phyloP scores from a whole-genome alignment of 1,284 basidiomycete genomes.

The Sparassis latifolia region DNA sequence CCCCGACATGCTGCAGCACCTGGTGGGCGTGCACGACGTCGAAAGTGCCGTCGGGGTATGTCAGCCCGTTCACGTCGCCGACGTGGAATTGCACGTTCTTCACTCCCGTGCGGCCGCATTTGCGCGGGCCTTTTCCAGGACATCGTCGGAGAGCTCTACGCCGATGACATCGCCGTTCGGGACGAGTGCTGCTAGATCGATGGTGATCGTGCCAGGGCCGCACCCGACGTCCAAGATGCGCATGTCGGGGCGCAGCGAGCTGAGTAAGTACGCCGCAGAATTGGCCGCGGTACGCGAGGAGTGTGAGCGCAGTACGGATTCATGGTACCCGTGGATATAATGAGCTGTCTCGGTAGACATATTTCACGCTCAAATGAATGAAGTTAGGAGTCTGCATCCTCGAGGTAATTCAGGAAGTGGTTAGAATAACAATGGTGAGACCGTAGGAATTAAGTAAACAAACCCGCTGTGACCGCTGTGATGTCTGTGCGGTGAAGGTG shows the following conservation, averaged over 20 bases:
- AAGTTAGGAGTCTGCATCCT: too few relatives aligned
- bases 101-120: slow-evolving; percentile 21
- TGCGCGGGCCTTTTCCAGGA: slow-evolving; percentile 26
- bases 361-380: not conserved
- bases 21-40: slow-evolving; percentile 42
- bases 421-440: too few relatives aligned
- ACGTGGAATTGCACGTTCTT: slow-evolving; percentile 28
- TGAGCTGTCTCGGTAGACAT: not conserved
- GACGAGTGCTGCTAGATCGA: slow-evolving; percentile 32
- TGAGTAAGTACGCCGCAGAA: slow-evolving; percentile 36
- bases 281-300: slow-evolving; percentile 35
- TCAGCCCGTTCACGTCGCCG: slow-evolving; percentile 28
- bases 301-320: slow-evolving; percentile 35
- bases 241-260: slow-evolving; percentile 31
- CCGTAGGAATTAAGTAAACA: too few relatives aligned
- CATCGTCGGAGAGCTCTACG: slow-evolving; percentile 26
- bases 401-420: too few relatives aligned
- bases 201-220: slow-evolving; percentile 39
- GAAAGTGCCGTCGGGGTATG: slow-evolving; percentile 30
- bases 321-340: slow-evolving; percentile 11
- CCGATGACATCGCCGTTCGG: slow-evolving; percentile 36
- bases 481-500: too few relatives aligned
- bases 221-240: slow-evolving; percentile 40
- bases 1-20: slow-evolving; percentile 36
- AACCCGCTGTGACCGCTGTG: too few relatives aligned